These are phyloP conservation scores for Paxillus rubicundulus DNA, from an alignment of 768 basidiomycete species.

Conservation along the genomic window DNA sequence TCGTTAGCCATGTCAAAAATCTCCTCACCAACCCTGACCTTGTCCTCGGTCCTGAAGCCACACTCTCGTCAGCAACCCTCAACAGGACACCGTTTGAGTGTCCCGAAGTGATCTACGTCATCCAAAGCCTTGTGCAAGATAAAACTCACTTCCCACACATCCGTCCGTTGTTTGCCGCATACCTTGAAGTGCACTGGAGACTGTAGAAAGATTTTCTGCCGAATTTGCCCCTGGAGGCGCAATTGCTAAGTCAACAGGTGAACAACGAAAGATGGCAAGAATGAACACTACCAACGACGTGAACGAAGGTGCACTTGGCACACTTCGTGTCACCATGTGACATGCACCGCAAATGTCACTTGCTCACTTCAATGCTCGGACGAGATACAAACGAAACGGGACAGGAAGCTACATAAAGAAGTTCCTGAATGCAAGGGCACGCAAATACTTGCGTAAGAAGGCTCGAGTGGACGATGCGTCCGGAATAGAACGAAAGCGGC, in stretches of 20 bases:
- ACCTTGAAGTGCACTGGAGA: slow-evolving; percentile 21
- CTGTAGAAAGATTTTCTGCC: slow-evolving; percentile 25
- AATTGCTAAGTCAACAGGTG: slow-evolving; percentile 19
- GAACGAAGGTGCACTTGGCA: slow-evolving; percentile 26
- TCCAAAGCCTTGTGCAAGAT: slow-evolving; percentile 37
- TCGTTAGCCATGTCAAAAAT: slow-evolving; percentile 4
- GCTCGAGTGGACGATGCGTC: too few relatives aligned
- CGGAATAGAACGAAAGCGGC: too few relatives aligned
- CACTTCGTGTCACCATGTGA: slow-evolving; percentile 3
- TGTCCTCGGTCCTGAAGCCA: slow-evolving; percentile 17
- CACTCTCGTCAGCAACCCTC: slow-evolving; percentile 14
- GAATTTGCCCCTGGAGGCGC: slow-evolving; percentile 32
- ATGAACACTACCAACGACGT: slow-evolving; percentile 22
- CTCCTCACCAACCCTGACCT: slow-evolving; percentile 22
- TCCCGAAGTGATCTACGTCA: slow-evolving; percentile 30
- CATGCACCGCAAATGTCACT: slow-evolving; percentile 14
- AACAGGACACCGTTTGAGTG: slow-evolving; percentile 28
- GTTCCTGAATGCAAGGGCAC: too few relatives aligned
- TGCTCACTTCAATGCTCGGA: slow-evolving; percentile 22
- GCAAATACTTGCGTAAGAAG: too few relatives aligned
- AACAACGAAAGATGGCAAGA: slow-evolving; percentile 2
- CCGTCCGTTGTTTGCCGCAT: slow-evolving; percentile 19
- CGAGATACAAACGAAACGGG: slow-evolving; percentile 26
- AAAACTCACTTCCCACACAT: slow-evolving; percentile 29
- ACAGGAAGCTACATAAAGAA: too few relatives aligned